phyloP scores from a whole-genome alignment of 768 basidiomycete species.

The Tulasnella sp. region DNA sequence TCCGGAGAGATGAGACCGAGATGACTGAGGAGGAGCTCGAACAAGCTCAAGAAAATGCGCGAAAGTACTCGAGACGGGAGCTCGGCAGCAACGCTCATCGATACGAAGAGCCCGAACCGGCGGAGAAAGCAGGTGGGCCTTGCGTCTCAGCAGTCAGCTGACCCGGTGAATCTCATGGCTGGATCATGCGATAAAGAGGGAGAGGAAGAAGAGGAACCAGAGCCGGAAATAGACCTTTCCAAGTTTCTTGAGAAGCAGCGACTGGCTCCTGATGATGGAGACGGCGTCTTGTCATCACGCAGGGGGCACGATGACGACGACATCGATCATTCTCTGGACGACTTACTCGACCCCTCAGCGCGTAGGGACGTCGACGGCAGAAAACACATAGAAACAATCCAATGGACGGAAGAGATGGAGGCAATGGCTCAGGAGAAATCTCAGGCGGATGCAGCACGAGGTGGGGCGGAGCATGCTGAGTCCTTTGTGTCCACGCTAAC shows the following conservation, averaged over 20 bases:
- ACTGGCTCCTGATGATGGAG: constrained; percentile 33
- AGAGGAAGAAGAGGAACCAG: constrained; percentile 54
- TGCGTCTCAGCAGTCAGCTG: background rate
- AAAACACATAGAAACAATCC: constrained; percentile 58
- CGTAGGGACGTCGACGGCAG: constrained; percentile 44
- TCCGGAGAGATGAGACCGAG: background rate
- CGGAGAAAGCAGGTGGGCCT: constrained; percentile 26
- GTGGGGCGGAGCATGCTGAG: constrained; percentile 40
- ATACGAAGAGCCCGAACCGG: constrained; percentile 63
- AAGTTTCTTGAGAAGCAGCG: constrained; percentile 62
- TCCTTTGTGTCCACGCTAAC: background rate
- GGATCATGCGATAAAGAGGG: constrained; percentile 10
- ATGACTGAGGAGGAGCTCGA: background rate
- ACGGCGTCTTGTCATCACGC: constrained; percentile 43
- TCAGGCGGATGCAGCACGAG: constrained; percentile 69
- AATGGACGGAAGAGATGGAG: constrained; percentile 66
- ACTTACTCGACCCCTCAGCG: constrained; percentile 42
- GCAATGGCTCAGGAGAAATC: constrained; percentile 64
- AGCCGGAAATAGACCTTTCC: constrained; percentile 71
- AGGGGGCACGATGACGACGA: constrained; percentile 1
- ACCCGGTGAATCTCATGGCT: background rate
- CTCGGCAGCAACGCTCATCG: constrained; percentile 69
- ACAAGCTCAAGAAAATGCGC: constrained; percentile 28
- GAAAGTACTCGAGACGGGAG: constrained; percentile 54
- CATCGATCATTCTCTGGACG: constrained; percentile 55